Conservation (phyloP, 1,284 basidiomycete species). For the Moesziomyces sp. region DNA sequence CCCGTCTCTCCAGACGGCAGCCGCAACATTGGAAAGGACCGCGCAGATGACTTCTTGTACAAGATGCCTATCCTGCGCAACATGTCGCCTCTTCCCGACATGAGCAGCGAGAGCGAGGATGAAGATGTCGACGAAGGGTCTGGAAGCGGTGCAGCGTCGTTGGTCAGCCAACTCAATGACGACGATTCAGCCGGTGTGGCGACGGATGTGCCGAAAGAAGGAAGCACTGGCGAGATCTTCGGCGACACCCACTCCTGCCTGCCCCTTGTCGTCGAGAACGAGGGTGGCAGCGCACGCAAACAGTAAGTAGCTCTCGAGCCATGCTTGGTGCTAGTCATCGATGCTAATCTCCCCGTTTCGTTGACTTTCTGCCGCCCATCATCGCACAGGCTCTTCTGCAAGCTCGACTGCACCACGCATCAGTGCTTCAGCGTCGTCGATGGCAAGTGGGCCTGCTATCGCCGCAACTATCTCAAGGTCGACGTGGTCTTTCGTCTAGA, state of each 20-base stretch:
- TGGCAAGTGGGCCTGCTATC: conserved; percentile 52
- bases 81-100: conserved; percentile 39
- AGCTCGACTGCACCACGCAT: conserved; percentile 40
- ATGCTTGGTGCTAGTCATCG: too few species aligned
- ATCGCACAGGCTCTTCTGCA: conserved; percentile 23
- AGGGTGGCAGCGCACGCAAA: background rate
- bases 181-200: too few species aligned
- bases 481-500: conserved; percentile 31
- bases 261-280: conserved; percentile 11
- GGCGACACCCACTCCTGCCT: conserved; percentile 9
- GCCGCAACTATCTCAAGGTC: conserved; percentile 50
- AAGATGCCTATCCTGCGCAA: conserved; percentile 38
- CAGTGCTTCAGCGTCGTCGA: conserved; percentile 48
- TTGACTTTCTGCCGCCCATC: background rate
- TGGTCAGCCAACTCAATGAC: too few species aligned
- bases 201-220: conserved; percentile 16
- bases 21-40: background rate
- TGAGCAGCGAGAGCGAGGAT: conserved; percentile 44
- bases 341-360: too few species aligned
- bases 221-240: conserved; percentile 42
- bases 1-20: background rate
- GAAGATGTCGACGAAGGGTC: conserved; percentile 1
- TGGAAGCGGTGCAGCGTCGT: background rate
- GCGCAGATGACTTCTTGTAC: conserved; percentile 22
- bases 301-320: conserved; percentile 3